These are phyloP conservation scores for Podila epigama DNA, from an alignment of 192 early-diverging fungal genomes.

Conservation along the genomic window DNA sequence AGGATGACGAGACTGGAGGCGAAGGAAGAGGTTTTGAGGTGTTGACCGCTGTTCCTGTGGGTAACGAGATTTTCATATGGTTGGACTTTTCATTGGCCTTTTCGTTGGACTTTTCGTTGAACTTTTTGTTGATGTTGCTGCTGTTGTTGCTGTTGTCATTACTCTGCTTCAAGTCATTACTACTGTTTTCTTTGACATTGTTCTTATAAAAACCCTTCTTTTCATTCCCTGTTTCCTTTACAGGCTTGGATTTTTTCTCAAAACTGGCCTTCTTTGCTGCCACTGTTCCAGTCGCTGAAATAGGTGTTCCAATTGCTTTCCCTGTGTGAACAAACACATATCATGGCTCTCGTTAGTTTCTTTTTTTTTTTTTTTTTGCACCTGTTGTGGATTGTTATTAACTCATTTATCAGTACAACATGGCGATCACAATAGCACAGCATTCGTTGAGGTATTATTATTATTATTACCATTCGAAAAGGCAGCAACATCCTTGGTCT, in stretches of 20 bases:
- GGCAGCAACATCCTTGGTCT: not conserved
- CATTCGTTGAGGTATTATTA: slow-evolving; percentile 2
- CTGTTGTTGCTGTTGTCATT: not conserved
- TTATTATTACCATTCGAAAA: not conserved
- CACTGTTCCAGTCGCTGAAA: too few species aligned
- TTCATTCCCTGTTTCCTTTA: not conserved
- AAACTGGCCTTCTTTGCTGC: not conserved
- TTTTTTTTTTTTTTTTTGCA: not conserved
- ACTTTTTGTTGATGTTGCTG: not conserved
- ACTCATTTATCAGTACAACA: too few species aligned
- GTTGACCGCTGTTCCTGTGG: slow-evolving; percentile 1
- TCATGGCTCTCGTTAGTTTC: too few species aligned
- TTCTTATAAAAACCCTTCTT: too few species aligned
- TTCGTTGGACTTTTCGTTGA: too few species aligned
- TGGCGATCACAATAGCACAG: too few species aligned
- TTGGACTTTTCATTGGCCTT: not conserved
- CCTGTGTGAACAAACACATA: too few species aligned
- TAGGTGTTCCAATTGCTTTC: too few species aligned
- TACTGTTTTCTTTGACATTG: too few species aligned
- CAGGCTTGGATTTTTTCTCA: not conserved
- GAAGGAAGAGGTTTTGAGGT: not conserved
- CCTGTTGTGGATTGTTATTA: too few species aligned
- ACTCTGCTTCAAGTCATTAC: too few species aligned
- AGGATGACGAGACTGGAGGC: not conserved
- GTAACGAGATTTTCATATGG: not conserved